Percentiles rank a stretch among this genome's conserved stretches.
phyloP scores from a whole-genome alignment of 352 stramenopile species.

The Elongisporangium prolatum region DNA sequence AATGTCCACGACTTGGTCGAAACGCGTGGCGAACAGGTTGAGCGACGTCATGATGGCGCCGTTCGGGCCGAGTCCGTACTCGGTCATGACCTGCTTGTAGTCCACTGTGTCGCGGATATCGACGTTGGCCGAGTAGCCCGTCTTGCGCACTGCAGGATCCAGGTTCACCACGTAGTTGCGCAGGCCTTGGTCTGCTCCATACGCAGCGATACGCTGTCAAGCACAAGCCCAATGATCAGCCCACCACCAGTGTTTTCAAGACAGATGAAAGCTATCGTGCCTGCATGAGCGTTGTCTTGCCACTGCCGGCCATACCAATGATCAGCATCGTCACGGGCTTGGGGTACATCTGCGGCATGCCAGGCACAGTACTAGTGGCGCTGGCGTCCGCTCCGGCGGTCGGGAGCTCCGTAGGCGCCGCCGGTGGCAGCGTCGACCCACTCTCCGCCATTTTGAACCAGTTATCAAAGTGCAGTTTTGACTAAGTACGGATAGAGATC shows the following conservation, averaged over 20 bases:
- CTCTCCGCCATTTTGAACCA: background rate
- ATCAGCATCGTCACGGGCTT: constrained; percentile 81
- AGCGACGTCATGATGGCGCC: constrained; percentile 98
- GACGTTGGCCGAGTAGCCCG: constrained; percentile 96
- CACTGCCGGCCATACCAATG: constrained; percentile 96
- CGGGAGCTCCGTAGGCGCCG: background rate
- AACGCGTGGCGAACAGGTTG: constrained; percentile 99
- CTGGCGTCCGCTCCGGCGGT: background rate
- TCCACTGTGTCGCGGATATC: constrained; percentile 99
- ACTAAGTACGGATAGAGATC: background rate
- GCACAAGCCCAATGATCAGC: background rate
- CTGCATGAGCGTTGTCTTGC: constrained; percentile 96
- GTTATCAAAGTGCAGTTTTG: background rate
- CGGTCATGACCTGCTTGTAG: constrained; percentile 98
- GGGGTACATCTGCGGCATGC: constrained; percentile 44
- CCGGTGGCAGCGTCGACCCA: background rate
- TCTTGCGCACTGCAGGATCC: constrained; percentile 95
- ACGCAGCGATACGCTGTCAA: constrained; percentile 53
- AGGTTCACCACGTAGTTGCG: constrained; percentile 97
- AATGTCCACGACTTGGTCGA: constrained; percentile 97
- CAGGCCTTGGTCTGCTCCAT: constrained; percentile 59
- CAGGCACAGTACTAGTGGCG: background rate
- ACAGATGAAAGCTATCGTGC: constrained; percentile 8
- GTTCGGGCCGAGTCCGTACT: constrained; percentile 98
- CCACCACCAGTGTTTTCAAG: background rate